Base-by-base conservation (phyloP, 768 basidiomycete genomes). In the Infundibulicybe gibba region DNA sequence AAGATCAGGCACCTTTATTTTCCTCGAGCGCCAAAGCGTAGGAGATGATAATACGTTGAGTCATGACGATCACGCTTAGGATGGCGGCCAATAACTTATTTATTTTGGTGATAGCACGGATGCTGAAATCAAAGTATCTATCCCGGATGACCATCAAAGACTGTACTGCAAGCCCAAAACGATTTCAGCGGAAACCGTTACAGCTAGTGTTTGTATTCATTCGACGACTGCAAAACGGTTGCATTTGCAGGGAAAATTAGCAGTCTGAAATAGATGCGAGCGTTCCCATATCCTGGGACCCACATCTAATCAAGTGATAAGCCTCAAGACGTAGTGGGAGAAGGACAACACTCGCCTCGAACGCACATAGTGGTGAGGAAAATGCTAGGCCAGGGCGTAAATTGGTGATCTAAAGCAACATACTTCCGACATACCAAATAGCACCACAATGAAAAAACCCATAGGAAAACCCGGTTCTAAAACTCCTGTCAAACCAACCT, bases 211-310 rank as follows among this genome's bases (percentile, higher is more conserved):
- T 47, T 47, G 45, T 14, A 47, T 9, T 35, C 45, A 47, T 32
- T 47, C 25, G 20, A 47, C 45, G 21, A 40, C 19, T 8, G 30
- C 45, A 40, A 47, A 47, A 13, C 35, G 45, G 5, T 40, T 19
- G 17, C 45, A 47, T 11, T 35, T 38, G 17, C 17, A 38, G 10
- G 10, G n/a, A 6, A 38, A 38, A n/a, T 38, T 3, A 38, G 35
- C 14, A n/a, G 35, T 19, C 10, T 39, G 20, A n/a, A 3, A 34
- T 16, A 31, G 31, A 17, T 14, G 10, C 10, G 35, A 10, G 10
- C 10, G 35, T 19, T 3, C 25, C 8, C 25, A 8, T 25, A 8
- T 8, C 8, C 25, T 25, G 41, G 30, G 30, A 48, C 19, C 4
- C 37, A 15, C 19, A 38, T 38, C 37, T 15, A 38, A 38, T 38